Percentiles rank a stretch among this genome's conserved stretches.
Evolutionary conservation across 108 stramenopile species (phyloP).

Genomic region (Aureococcus anophagefferens): DNA sequence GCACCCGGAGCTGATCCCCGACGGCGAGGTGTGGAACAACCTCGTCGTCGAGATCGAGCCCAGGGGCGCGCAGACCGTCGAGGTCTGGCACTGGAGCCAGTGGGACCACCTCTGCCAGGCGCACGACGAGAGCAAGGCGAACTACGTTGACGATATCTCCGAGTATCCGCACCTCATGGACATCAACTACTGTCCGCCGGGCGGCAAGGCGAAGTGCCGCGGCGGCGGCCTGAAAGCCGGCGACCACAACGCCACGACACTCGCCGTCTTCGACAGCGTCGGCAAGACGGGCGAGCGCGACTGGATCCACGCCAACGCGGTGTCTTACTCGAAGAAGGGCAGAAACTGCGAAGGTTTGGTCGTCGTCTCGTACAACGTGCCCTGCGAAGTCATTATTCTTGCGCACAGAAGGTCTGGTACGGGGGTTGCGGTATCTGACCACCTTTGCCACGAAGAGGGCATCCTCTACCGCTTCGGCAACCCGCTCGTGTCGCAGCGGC

Average conservation of each 20-base stretch:
- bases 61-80: not conserved
- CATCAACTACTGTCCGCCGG: constrained; percentile 6
- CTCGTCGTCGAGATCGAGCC: constrained; percentile 9
- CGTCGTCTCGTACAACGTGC: constrained; percentile 7
- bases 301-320: constrained; percentile 8
- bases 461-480: constrained; percentile 7
- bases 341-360: constrained; percentile 4
- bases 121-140: not conserved
- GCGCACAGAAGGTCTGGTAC: constrained; percentile 10
- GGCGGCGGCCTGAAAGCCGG: not conserved
- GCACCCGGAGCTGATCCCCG: constrained; percentile 7
- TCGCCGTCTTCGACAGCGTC: too few relatives aligned
- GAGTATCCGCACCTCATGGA: not conserved
- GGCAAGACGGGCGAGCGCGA: constrained; percentile 8
- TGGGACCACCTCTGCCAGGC: constrained; percentile 17
- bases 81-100: constrained; percentile 12
- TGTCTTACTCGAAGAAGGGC: too few relatives aligned
- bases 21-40: constrained; percentile 12
- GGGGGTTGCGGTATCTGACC: not conserved
- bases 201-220: not conserved
- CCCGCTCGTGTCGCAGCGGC: constrained; percentile 1
- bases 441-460: too few relatives aligned
- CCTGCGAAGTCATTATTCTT: not conserved
- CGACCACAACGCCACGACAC: too few relatives aligned
- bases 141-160: not conserved